These are phyloP conservation scores for Penicillium olsonii DNA, from an alignment of 2,329 filamentous ascomycete species.

Conservation along the genomic window DNA sequence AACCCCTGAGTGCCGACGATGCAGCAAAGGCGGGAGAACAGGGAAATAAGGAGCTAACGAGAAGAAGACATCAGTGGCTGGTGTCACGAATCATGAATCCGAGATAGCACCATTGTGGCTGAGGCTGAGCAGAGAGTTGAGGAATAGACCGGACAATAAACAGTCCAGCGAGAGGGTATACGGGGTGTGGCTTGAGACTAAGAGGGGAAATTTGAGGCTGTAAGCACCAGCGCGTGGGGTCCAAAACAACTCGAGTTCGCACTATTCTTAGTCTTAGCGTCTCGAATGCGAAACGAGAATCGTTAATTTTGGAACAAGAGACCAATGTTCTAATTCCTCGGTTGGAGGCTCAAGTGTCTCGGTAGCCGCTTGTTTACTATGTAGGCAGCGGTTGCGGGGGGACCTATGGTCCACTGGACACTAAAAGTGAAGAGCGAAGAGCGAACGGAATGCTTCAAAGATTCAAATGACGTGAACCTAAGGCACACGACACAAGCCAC, in stretches of 20 bases:
- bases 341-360: constrained; percentile 14
- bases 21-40: not conserved
- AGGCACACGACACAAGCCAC: constrained; percentile 27
- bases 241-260: not conserved
- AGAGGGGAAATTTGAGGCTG: not conserved
- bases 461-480: constrained; percentile 14
- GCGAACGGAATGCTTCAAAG: no score
- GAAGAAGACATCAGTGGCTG: constrained; percentile 15
- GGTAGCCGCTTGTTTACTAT: constrained; percentile 19
- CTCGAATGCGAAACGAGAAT: not conserved
- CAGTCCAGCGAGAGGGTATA: not conserved
- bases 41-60: not conserved
- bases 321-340: not conserved
- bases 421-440: not conserved
- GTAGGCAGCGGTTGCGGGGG: constrained; percentile 15
- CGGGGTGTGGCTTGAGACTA: constrained; percentile 19
- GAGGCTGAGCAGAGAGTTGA: constrained; percentile 12
- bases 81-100: constrained; percentile 16
- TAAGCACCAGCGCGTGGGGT: not conserved
- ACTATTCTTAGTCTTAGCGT: constrained; percentile 6
- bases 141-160: not conserved
- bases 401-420: constrained; percentile 15
- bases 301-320: constrained; percentile 10
- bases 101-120: constrained; percentile 14
- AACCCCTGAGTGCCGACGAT: not conserved